Evolutionary conservation across 768 basidiomycete species (phyloP).

Genomic region (Kockovaella imperatae): DNA sequence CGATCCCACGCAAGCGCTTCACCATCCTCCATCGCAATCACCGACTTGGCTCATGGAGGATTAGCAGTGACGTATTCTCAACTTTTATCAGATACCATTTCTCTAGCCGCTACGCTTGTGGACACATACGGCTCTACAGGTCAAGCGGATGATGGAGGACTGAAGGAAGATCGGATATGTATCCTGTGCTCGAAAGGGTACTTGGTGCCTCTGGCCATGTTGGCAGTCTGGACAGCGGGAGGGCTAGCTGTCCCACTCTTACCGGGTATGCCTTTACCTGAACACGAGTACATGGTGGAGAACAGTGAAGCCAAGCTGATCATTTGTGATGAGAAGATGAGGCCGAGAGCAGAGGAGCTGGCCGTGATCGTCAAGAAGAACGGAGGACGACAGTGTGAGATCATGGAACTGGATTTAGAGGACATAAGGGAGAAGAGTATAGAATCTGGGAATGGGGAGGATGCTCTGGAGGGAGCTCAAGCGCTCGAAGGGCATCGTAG

Average conservation of each 20-base stretch:
- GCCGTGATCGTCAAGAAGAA: slow-evolving; percentile 3
- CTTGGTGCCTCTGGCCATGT: slow-evolving; percentile 11
- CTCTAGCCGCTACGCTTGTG: slow-evolving; percentile 6
- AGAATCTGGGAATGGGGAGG: neutral
- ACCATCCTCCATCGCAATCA: slow-evolving; percentile 13
- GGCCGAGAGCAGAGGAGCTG: slow-evolving; percentile 14
- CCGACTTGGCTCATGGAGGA: slow-evolving; percentile 7
- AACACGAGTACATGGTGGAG: slow-evolving; percentile 31
- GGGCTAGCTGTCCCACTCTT: slow-evolving; percentile 34
- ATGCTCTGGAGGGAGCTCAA: slow-evolving; percentile 2
- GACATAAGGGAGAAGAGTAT: neutral
- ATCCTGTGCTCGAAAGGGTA: slow-evolving; percentile 21
- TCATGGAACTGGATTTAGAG: slow-evolving; percentile 3
- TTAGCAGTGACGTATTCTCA: slow-evolving; percentile 6
- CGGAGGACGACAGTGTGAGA: slow-evolving; percentile 1
- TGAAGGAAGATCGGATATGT: slow-evolving; percentile 10
- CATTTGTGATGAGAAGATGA: slow-evolving; percentile 22
- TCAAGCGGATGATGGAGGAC: neutral
- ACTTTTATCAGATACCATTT: slow-evolving; percentile 5
- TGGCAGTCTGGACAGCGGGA: slow-evolving; percentile 22
- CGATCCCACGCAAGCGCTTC: neutral
- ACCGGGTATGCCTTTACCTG: slow-evolving; percentile 29
- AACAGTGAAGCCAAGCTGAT: slow-evolving; percentile 24
- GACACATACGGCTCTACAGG: neutral
- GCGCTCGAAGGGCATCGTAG: slow-evolving; percentile 16